Conservation (phyloP, 2,329 filamentous ascomycete species). For the Dactylellina leptospora region DNA sequence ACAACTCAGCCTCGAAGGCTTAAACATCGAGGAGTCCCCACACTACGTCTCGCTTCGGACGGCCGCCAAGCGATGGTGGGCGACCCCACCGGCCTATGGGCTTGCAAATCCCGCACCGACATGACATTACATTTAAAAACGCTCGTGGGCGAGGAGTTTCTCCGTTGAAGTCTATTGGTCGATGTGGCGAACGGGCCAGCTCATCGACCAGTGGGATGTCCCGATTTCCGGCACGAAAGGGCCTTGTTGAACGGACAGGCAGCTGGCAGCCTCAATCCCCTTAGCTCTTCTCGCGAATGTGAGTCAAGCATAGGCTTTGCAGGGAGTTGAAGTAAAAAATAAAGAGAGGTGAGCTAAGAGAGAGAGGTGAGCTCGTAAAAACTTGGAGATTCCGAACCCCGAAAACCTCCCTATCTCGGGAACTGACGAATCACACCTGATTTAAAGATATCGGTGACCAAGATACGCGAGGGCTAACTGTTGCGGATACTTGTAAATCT, state of each 20-base stretch:
- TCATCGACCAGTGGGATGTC: slow-evolving; percentile 30
- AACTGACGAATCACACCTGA: slow-evolving; percentile 24
- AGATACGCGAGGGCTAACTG: slow-evolving; percentile 18
- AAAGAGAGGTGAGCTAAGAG: too few relatives aligned
- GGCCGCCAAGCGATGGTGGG: slow-evolving; percentile 40
- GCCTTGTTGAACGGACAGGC: not conserved
- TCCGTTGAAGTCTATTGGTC: slow-evolving; percentile 26
- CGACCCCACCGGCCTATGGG: slow-evolving; percentile 16
- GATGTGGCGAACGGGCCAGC: slow-evolving; percentile 22
- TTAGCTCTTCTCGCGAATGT: slow-evolving; percentile 12
- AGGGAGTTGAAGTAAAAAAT: too few relatives aligned
- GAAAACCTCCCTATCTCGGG: slow-evolving; percentile 45
- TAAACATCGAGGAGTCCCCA: slow-evolving; percentile 35
- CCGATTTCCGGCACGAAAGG: slow-evolving; percentile 9
- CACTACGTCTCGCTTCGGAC: slow-evolving; percentile 52
- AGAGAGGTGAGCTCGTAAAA: slow-evolving; percentile 35
- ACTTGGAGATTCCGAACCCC: slow-evolving; percentile 40
- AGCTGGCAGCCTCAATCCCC: slow-evolving; percentile 25
- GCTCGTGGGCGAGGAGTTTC: slow-evolving; percentile 16
- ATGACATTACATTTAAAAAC: slow-evolving; percentile 3
- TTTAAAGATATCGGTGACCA: slow-evolving; percentile 1
- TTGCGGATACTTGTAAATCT: not conserved
- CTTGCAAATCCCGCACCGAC: slow-evolving; percentile 41
- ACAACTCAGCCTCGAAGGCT: slow-evolving; percentile 53
- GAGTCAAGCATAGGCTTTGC: slow-evolving; percentile 28